These are phyloP conservation scores for Blastocystis sp. DNA, from an alignment of 352 stramenopile genomes.

Conservation along the genomic window DNA sequence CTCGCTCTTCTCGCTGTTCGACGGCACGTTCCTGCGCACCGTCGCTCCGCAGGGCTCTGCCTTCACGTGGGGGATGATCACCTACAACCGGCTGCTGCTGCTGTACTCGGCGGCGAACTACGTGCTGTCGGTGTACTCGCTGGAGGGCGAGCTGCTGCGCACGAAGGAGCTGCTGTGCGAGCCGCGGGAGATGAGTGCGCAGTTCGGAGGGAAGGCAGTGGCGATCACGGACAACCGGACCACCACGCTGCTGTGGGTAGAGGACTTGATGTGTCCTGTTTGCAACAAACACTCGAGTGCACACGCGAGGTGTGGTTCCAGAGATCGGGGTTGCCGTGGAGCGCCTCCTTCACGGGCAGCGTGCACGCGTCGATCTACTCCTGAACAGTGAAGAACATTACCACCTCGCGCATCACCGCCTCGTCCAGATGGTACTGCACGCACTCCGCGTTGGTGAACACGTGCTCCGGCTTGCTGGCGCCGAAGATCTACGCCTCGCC, in stretches of 20 bases:
- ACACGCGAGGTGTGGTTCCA: conserved; percentile 65
- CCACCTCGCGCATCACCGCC: conserved; percentile 37
- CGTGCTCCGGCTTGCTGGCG: conserved; percentile 68
- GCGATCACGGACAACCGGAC: neutral
- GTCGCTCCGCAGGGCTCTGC: neutral
- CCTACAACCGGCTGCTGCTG: neutral
- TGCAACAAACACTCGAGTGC: conserved; percentile 25
- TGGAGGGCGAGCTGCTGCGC: neutral
- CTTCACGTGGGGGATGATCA: neutral
- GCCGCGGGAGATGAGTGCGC: neutral
- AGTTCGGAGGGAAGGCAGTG: neutral
- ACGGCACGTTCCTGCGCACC: neutral
- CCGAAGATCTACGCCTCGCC: conserved; percentile 59
- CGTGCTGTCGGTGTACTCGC: neutral
- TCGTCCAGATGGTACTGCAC: conserved; percentile 65
- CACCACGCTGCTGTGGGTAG: neutral
- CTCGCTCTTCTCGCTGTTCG: neutral
- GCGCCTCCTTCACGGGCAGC: conserved; percentile 57
- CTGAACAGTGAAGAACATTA: neutral
- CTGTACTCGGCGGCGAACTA: neutral
- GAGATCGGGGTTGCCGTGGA: conserved; percentile 68
- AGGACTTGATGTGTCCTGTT: neutral
- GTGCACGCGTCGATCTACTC: conserved; percentile 41
- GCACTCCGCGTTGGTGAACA: conserved; percentile 52
- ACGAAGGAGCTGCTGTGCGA: neutral